A percentile compares a stretch with the other conserved stretches of the same genome.
Evolutionary conservation across 345 rosid species (phyloP).

Genomic region (Gossypium longicalyx): DNA sequence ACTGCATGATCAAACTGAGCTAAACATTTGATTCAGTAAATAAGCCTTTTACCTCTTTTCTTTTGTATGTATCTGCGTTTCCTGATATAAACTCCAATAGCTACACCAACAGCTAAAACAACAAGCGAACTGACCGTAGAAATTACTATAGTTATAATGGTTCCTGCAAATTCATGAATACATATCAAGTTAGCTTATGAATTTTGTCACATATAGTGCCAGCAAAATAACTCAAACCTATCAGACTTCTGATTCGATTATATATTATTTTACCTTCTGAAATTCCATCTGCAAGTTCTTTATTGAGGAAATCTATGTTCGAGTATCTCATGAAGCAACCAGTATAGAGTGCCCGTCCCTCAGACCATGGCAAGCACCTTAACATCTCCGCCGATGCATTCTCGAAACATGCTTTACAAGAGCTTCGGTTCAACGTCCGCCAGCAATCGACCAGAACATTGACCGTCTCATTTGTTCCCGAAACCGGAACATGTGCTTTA

Average conservation of each 20-base stretch:
- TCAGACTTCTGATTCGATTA: no score
- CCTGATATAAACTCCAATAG: constrained; percentile 52
- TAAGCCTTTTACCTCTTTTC: constrained; percentile 10
- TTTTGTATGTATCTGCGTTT: constrained; percentile 14
- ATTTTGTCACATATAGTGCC: neutral
- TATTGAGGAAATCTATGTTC: constrained; percentile 67
- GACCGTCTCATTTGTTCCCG: constrained; percentile 38
- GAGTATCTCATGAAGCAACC: constrained; percentile 87
- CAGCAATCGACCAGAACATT: constrained; percentile 81
- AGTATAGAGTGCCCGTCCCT: constrained; percentile 76
- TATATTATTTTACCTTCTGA: constrained; percentile 42
- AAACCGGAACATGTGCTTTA: constrained; percentile 30
- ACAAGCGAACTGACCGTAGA: constrained; percentile 63
- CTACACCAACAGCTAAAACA: constrained; percentile 52
- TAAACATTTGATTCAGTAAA: neutral
- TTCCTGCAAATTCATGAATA: constrained; percentile 41
- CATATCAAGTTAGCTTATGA: neutral
- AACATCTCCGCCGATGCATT: constrained; percentile 55
- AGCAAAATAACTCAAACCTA: no score
- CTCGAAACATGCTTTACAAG: constrained; percentile 64
- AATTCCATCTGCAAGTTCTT: constrained; percentile 39
- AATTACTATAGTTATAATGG: constrained; percentile 54
- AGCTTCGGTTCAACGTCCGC: constrained; percentile 57
- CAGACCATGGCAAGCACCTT: constrained; percentile 79
- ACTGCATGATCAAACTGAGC: neutral